phyloP scores from a whole-genome alignment of 2,329 filamentous ascomycete genomes.

The Hymenoscyphus occultus region DNA sequence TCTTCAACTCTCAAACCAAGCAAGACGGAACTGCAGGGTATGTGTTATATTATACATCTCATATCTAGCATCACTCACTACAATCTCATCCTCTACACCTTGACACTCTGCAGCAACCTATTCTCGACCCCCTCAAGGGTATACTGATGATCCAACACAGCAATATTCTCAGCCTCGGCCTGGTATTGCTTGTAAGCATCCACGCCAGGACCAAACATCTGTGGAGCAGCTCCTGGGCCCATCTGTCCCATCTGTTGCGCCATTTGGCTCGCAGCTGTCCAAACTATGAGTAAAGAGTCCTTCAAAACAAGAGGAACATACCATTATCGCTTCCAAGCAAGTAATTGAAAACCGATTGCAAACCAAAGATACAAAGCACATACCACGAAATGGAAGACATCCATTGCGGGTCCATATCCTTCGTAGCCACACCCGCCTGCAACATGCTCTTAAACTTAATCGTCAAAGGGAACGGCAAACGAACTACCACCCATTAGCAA shows the following conservation, averaged over 20 bases:
- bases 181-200: slow-evolving; percentile 95
- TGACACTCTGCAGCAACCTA: slow-evolving; percentile 60
- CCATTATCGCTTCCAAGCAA: slow-evolving; percentile 94
- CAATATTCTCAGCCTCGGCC: slow-evolving; percentile 90
- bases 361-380: slow-evolving; percentile 93
- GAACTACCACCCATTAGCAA: slow-evolving; percentile 56
- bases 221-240: slow-evolving; percentile 57
- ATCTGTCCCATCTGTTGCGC: slow-evolving; percentile 77
- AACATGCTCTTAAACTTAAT: slow-evolving; percentile 99
- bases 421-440: slow-evolving; percentile 92
- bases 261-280: slow-evolving; percentile 82
- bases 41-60: background rate
- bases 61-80: background rate
- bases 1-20: background rate
- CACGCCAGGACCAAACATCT: slow-evolving; percentile 87
- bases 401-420: slow-evolving; percentile 96
- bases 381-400: slow-evolving; percentile 99
- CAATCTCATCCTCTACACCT: slow-evolving; percentile 18
- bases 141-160: slow-evolving; percentile 90
- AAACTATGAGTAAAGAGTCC: slow-evolving; percentile 9
- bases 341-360: slow-evolving; percentile 97
- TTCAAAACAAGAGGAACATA: slow-evolving; percentile 44
- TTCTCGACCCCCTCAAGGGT: slow-evolving; percentile 87
- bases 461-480: slow-evolving; percentile 94
- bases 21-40: background rate